phyloP scores from a whole-genome alignment of 169 alveolate genomes.

The Plasmodium gonderi region DNA sequence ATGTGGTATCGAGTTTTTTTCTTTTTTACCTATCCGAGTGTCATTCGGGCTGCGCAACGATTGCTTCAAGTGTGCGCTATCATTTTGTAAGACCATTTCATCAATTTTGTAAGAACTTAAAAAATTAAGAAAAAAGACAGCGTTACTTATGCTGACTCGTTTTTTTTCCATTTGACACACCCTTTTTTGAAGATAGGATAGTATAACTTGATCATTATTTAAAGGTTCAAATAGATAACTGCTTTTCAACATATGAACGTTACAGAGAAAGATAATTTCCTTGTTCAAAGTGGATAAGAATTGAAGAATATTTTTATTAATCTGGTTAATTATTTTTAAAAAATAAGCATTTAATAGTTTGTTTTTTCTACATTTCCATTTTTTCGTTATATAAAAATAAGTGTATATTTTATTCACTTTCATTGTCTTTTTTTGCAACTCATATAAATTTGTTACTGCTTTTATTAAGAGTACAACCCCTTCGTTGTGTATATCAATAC shows the following conservation, averaged over 20 bases:
- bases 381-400: conserved; percentile 19
- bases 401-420: conserved; percentile 18
- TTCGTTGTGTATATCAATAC: not conserved
- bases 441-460: conserved; percentile 13
- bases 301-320: conserved; percentile 16
- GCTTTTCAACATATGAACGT: conserved; percentile 23
- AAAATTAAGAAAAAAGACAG: conserved; percentile 10
- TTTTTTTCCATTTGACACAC: not conserved
- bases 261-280: conserved; percentile 16
- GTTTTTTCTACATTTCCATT: conserved; percentile 15
- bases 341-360: conserved; percentile 22
- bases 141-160: not conserved
- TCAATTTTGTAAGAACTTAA: conserved; percentile 41
- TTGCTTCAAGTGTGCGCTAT: not conserved
- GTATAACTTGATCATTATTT: not conserved
- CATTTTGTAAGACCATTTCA: not conserved
- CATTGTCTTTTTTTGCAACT: conserved; percentile 11
- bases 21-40: not conserved
- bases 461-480: conserved; percentile 4
- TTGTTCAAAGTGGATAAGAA: not conserved
- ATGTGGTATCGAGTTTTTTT: too few relatives aligned
- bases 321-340: conserved; percentile 22
- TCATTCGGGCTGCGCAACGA: not conserved
- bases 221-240: conserved; percentile 12
- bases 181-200: not conserved